Conservation (phyloP, 2,329 filamentous ascomycete species). For the Alternaria sp. region DNA sequence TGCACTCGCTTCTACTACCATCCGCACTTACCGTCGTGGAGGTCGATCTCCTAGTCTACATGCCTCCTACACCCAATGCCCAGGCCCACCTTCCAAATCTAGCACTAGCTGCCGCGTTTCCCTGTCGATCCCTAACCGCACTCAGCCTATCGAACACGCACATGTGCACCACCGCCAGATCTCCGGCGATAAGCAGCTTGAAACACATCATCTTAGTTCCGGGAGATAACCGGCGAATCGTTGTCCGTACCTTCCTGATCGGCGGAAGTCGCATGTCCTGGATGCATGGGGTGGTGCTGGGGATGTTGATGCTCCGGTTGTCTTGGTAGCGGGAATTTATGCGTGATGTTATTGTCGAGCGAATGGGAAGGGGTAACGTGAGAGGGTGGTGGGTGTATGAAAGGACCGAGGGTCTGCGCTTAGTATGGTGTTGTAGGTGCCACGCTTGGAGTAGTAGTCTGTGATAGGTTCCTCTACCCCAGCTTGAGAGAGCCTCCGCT, state of each 20-base stretch:
- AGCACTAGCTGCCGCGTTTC: constrained; percentile 20
- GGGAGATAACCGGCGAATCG: constrained; percentile 10
- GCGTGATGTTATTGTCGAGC: background rate
- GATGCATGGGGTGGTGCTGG: background rate
- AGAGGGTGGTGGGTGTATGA: constrained; percentile 15
- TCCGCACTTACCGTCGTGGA: background rate
- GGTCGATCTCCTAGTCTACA: background rate
- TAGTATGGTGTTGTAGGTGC: background rate
- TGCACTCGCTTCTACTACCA: background rate
- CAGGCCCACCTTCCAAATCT: constrained; percentile 22
- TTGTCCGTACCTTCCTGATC: constrained; percentile 33
- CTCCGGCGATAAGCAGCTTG: constrained; percentile 25
- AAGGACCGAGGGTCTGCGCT: background rate
- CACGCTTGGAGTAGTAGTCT: constrained; percentile 1
- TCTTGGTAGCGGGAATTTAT: constrained; percentile 3
- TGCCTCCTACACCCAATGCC: background rate
- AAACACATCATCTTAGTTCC: constrained; percentile 21
- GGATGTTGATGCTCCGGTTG: constrained; percentile 11
- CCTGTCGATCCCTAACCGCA: constrained; percentile 26
- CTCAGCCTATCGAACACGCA: constrained; percentile 30
- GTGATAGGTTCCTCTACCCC: constrained; percentile 3
- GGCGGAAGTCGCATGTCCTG: constrained; percentile 7
- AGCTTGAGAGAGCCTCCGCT: background rate
- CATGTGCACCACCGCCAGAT: constrained; percentile 23
- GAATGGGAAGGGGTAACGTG: constrained; percentile 21